Base-by-base conservation (phyloP, 768 basidiomycete species). In the Hortiboletus campestris region DNA sequence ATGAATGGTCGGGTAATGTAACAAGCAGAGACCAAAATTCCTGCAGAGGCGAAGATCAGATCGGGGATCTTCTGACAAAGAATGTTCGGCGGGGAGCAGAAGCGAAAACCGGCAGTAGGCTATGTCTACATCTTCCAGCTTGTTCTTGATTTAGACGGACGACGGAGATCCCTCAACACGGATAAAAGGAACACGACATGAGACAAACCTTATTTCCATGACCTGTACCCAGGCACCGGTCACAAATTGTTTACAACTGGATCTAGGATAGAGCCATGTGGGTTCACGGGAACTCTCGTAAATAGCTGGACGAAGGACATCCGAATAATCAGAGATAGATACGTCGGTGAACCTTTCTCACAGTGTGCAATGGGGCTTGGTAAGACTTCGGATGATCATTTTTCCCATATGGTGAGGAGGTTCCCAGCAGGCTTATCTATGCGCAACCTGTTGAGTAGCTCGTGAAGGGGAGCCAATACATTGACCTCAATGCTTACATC, bases 141-240 rank as follows among this genome's bases (percentile, higher is more conserved):
- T 53, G 49, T 59, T 55, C 66, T 61, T 49, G 57, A 61, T 70
- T 60, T 60, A 59, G 64, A 52, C 47, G 16, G 53, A 29, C 46
- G 50, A 58, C 46, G 67, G 67, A 62, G 58, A 65, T 67, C 63
- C 59, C 44, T 46, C 60, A 41, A 61, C 49, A 36, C 56, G 63
- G 64, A 63, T 57, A 66, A 68, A 64, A 67, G 56, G 68, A 63
- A 59, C 63, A 19, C 54, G 66, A 58, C 66, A 68, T 70, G 66
- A 61, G 62, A 70, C 59, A 53, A 72, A 72, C 66, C 64, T 68
- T 70, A 51, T 59, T 61, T 66, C 48, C 42, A 52, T 49, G 56
- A 57, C 51, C 46, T 47, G 46, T 58, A 50, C 47, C 35, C 60
- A 72, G 70, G 66, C 53, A 70, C 68, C 49, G 31, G 66, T 31